Base-by-base conservation (phyloP, 441 rosid species). In the Euphorbia corollata region DNA sequence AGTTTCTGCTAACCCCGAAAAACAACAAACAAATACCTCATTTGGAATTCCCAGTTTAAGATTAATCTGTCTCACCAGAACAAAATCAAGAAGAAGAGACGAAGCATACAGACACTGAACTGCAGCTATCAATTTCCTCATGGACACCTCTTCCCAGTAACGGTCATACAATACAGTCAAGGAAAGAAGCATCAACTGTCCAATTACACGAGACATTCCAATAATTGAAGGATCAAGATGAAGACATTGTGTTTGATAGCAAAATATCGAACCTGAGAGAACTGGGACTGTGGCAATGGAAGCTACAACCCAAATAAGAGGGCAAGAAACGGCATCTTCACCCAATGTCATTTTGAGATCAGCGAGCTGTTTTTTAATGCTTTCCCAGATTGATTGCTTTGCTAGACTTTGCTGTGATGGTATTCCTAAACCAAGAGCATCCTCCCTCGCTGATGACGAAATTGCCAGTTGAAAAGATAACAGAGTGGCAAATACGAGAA, bases 171-270 rank as follows among this genome's bases (percentile, higher is more conserved):
- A 80, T 22, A 88, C 73, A 10, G 90, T 79, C 74, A 79, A 67
- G 22, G 78, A 78, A 70, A 91, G 87, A 69, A 87, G 91, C 67
- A 75, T 75, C 74, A 83, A 57, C 73, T 91, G 97, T 59, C 97
- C 86, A 54, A 82, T 74, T 30, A 91, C 96, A 60, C 86, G 74
- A 2, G 97, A 88, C 88, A 81, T 84, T 61, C 97, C 96, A 16
- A 91, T 77, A 50, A 91, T 71, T 11, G 85, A 75, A 69, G 96
- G 84, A 68, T 88, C 82, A 3, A 91, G 86, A 32, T 84, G 74
- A 2, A 91, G 82, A 53, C 86, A 84, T 67, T 86, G 91, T 2
- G 90, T 84, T 73, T 91, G 97, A 72, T 87, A 88, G 75, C 90
- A 91, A 70, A 91, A 91, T 58, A 84, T 79, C 8, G 91, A 80